Conservation (phyloP, 2,329 filamentous ascomycete species). For the Neopestalotiopsis sp. region DNA sequence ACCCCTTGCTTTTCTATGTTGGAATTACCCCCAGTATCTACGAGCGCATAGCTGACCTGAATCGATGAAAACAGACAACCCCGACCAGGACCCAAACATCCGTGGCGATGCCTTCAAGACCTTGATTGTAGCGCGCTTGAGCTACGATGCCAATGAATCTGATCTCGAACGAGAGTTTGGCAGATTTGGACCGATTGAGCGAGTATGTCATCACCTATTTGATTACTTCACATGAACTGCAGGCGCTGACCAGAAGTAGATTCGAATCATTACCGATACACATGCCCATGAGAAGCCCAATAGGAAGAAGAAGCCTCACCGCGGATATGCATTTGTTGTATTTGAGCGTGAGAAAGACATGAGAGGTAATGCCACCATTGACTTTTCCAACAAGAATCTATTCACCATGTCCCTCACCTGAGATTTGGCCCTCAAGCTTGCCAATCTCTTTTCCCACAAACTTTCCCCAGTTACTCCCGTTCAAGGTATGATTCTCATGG, state of each 20-base stretch:
- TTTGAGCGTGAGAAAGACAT: slow-evolving; percentile 98
- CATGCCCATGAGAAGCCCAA: slow-evolving; percentile 71
- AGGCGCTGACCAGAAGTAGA: slow-evolving; percentile 55
- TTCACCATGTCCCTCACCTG: slow-evolving; percentile 48
- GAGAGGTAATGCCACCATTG: slow-evolving; percentile 81
- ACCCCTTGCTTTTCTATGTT: background rate
- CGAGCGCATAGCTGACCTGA: slow-evolving; percentile 21
- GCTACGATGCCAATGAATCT: slow-evolving; percentile 86
- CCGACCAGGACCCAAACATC: slow-evolving; percentile 83
- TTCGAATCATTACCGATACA: slow-evolving; percentile 84
- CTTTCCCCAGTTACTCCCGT: background rate
- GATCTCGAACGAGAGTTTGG: slow-evolving; percentile 94
- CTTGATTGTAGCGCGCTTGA: slow-evolving; percentile 87
- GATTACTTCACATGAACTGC: background rate
- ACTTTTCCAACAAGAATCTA: slow-evolving; percentile 41
- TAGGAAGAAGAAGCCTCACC: slow-evolving; percentile 81
- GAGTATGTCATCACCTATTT: slow-evolving; percentile 59
- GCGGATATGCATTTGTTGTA: slow-evolving; percentile 95
- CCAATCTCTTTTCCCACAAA: slow-evolving; percentile 47
- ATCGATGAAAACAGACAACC: slow-evolving; percentile 69
- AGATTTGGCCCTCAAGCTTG: slow-evolving; percentile 65
- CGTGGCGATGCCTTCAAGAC: slow-evolving; percentile 95
- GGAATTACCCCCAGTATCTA: background rate
- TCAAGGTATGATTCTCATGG: slow-evolving; percentile 53
- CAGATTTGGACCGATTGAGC: slow-evolving; percentile 91